Percentiles rank a stretch among this genome's conserved stretches.
phyloP scores from a whole-genome alignment of 1,139 yeast genomes.

The Trichomonascaceae sp. region DNA sequence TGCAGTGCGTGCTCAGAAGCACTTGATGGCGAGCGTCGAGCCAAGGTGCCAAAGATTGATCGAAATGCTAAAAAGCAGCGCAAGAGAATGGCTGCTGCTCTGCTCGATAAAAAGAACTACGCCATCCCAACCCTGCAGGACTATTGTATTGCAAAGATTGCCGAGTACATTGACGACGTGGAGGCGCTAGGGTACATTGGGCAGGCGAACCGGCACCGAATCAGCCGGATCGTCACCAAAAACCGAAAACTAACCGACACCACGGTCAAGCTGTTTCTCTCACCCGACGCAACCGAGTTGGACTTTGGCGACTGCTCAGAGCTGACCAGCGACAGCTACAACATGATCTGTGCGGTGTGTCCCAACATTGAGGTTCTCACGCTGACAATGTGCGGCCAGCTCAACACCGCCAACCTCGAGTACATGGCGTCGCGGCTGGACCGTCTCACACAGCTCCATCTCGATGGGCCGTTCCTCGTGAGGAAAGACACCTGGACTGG shows the following conservation, averaged over 20 bases:
- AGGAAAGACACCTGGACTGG: slow-evolving; percentile 64
- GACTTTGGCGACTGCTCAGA: slow-evolving; percentile 92
- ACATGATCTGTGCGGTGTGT: slow-evolving; percentile 63
- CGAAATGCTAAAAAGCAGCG: slow-evolving; percentile 58
- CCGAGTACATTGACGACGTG: slow-evolving; percentile 61
- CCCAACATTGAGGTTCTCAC: slow-evolving; percentile 58
- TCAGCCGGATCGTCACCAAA: slow-evolving; percentile 62
- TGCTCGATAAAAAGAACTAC: slow-evolving; percentile 56
- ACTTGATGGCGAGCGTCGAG: slow-evolving; percentile 20
- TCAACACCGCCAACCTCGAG: slow-evolving; percentile 61
- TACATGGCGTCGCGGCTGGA: slow-evolving; percentile 49
- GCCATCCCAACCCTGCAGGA: slow-evolving; percentile 67
- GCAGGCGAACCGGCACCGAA: slow-evolving; percentile 44
- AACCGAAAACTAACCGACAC: slow-evolving; percentile 64
- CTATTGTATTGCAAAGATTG: slow-evolving; percentile 57
- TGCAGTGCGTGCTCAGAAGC: slow-evolving; percentile 50
- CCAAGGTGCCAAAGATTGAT: slow-evolving; percentile 7
- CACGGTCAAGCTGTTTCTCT: slow-evolving; percentile 61
- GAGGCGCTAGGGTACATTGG: slow-evolving; percentile 77
- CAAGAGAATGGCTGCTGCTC: slow-evolving; percentile 69
- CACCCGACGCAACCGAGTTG: slow-evolving; percentile 40
- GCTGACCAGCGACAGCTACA: slow-evolving; percentile 50
- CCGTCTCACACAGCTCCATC: slow-evolving; percentile 37
- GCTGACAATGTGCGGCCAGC: slow-evolving; percentile 84
- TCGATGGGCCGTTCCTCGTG: slow-evolving; percentile 84